A percentile compares a stretch with the other conserved stretches of the same genome.
Evolutionary conservation across 345 rosid genomes (phyloP).

Genomic region (Salix brachista): DNA sequence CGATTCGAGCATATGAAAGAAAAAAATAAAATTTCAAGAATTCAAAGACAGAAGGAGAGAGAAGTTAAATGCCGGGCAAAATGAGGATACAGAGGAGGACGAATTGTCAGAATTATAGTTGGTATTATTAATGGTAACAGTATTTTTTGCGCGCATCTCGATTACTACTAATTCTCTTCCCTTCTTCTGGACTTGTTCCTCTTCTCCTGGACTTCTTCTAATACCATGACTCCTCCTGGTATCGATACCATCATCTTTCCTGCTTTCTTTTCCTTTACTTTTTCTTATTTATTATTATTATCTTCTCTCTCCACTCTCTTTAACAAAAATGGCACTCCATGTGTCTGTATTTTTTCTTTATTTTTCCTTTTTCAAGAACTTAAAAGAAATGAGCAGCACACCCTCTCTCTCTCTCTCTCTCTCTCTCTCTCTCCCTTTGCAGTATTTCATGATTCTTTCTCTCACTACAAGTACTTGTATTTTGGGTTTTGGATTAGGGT

Average conservation of each 20-base stretch:
- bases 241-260: constrained; percentile 5
- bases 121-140: constrained; percentile 29
- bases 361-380: neutral
- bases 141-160: constrained; percentile 55
- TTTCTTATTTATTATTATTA: neutral
- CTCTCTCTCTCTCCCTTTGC: neutral
- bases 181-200: constrained; percentile 2
- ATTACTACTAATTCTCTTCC: constrained; percentile 6
- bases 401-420: neutral
- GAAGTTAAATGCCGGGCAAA: constrained; percentile 48
- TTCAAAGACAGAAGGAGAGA: neutral
- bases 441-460: neutral
- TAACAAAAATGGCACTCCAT: neutral
- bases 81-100: constrained; percentile 41
- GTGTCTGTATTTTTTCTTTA: neutral
- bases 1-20: constrained; percentile 26
- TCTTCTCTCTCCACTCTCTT: neutral
- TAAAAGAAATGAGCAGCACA: constrained; percentile 1
- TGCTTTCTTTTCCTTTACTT: constrained; percentile 1
- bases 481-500: constrained; percentile 13
- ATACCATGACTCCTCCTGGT: neutral
- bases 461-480: constrained; percentile 5
- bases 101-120: neutral
- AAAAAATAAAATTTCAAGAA: neutral
- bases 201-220: neutral